phyloP scores from a whole-genome alignment of 768 basidiomycete genomes.

The Auricularia sp. region DNA sequence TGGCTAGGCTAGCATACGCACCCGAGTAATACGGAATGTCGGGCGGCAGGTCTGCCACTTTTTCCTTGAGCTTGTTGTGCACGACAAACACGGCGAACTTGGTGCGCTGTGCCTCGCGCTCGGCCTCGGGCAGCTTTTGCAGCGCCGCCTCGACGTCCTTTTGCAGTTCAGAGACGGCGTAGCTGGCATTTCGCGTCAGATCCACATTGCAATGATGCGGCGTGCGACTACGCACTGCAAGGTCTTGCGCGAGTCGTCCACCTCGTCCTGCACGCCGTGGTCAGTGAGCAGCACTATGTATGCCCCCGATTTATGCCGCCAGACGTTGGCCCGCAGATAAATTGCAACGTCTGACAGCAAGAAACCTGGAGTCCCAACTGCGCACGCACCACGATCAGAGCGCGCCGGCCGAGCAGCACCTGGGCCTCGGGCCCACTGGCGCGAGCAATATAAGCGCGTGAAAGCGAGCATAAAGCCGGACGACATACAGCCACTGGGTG shows the following conservation, averaged over 20 bases:
- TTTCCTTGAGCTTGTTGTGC: conserved; percentile 86
- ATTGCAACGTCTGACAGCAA: too few relatives aligned
- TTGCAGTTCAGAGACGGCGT: conserved; percentile 80
- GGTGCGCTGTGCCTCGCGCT: conserved; percentile 66
- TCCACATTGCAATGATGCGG: neutral
- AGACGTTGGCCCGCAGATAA: too few relatives aligned
- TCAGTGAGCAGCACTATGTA: neutral
- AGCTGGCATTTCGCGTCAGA: conserved; percentile 35
- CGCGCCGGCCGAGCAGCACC: conserved; percentile 66
- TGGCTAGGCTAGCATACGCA: neutral
- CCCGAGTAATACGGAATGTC: conserved; percentile 40
- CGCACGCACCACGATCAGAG: conserved; percentile 66
- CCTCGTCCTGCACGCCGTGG: conserved; percentile 51
- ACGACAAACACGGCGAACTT: conserved; percentile 91
- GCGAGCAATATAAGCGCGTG: neutral
- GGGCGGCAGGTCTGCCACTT: conserved; percentile 62
- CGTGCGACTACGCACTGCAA: conserved; percentile 49
- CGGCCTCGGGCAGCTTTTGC: conserved; percentile 51
- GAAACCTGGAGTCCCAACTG: too few relatives aligned
- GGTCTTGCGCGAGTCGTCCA: conserved; percentile 84
- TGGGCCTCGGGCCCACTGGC: conserved; percentile 56
- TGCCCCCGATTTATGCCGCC: too few relatives aligned
- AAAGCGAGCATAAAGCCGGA: too few relatives aligned
- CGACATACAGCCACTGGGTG: conserved; percentile 88
- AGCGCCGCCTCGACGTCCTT: conserved; percentile 77